phyloP scores from a whole-genome alignment of 169 alveolate species.

The Plasmodium cynomolgi region DNA sequence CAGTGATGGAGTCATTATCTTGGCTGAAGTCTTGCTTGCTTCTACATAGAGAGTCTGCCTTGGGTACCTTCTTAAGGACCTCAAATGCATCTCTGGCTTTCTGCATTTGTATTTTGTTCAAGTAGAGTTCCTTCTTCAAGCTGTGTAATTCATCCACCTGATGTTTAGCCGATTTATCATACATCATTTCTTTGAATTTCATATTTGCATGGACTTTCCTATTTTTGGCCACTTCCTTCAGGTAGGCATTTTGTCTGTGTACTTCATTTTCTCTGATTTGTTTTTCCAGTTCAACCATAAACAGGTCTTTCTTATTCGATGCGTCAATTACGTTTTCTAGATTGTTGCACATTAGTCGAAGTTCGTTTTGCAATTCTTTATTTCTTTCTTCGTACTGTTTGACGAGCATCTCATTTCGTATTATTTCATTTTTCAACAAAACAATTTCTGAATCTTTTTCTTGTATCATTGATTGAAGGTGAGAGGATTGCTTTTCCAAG shows the following conservation, averaged over 20 bases:
- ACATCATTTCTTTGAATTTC: slow-evolving; percentile 72
- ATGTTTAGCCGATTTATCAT: slow-evolving; percentile 59
- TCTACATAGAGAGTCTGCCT: not conserved
- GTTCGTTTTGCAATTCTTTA: slow-evolving; percentile 68
- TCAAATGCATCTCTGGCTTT: slow-evolving; percentile 74
- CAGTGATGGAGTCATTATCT: not conserved
- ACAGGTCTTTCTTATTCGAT: slow-evolving; percentile 73
- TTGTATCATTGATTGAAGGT: slow-evolving; percentile 69
- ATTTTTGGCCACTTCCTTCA: slow-evolving; percentile 76
- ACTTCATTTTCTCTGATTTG: slow-evolving; percentile 75
- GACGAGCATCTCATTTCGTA: slow-evolving; percentile 50
- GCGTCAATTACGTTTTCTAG: slow-evolving; percentile 75
- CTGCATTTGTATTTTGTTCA: slow-evolving; percentile 71
- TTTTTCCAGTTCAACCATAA: slow-evolving; percentile 71
- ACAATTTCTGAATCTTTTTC: slow-evolving; percentile 74
- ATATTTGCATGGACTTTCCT: slow-evolving; percentile 66
- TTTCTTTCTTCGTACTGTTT: slow-evolving; percentile 73
- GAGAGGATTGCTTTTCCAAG: slow-evolving; percentile 63
- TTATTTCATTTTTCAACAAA: slow-evolving; percentile 70
- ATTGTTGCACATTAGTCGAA: slow-evolving; percentile 66
- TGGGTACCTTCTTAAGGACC: slow-evolving; percentile 47
- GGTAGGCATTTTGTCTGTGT: slow-evolving; percentile 69
- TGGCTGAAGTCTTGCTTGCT: not conserved
- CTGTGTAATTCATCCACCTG: slow-evolving; percentile 38
- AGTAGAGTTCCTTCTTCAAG: slow-evolving; percentile 68